Evolutionary conservation across 2,329 filamentous ascomycete species (phyloP).

Genomic region (Diplodia mutila): DNA sequence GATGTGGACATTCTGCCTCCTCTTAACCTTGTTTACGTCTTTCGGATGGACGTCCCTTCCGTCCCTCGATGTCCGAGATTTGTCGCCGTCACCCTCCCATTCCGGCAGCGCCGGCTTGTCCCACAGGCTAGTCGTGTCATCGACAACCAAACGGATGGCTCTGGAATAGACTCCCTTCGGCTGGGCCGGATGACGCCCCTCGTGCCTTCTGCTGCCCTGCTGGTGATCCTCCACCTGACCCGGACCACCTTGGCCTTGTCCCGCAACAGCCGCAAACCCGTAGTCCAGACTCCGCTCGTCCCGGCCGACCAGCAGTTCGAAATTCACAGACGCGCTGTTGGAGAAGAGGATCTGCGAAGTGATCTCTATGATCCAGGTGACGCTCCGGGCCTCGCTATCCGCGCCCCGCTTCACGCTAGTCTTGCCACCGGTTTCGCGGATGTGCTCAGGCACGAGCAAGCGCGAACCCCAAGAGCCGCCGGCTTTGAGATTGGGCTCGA

Average conservation of each 20-base stretch:
- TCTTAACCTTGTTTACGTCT: slow-evolving; percentile 43
- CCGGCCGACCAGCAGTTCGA: slow-evolving; percentile 81
- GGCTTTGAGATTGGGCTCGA: slow-evolving; percentile 95
- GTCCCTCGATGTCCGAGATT: slow-evolving; percentile 38
- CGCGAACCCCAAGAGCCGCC: slow-evolving; percentile 83
- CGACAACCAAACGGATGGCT: slow-evolving; percentile 75
- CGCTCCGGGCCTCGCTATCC: slow-evolving; percentile 55
- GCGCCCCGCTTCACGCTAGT: slow-evolving; percentile 43
- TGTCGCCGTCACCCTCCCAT: slow-evolving; percentile 48
- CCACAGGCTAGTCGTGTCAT: slow-evolving; percentile 90
- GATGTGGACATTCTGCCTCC: slow-evolving; percentile 80
- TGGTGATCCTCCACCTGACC: slow-evolving; percentile 79
- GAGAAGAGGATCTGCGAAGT: slow-evolving; percentile 95
- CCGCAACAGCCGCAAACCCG: slow-evolving; percentile 59
- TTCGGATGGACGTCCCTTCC: slow-evolving; percentile 26
- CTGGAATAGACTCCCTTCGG: slow-evolving; percentile 81
- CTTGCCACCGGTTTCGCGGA: slow-evolving; percentile 65
- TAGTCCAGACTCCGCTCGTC: slow-evolving; percentile 82
- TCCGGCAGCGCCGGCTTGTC: slow-evolving; percentile 83
- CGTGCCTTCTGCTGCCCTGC: slow-evolving; percentile 60
- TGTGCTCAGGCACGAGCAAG: slow-evolving; percentile 77
- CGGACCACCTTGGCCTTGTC: slow-evolving; percentile 55
- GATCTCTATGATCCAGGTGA: slow-evolving; percentile 89
- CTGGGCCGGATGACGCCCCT: slow-evolving; percentile 63
- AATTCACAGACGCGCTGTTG: slow-evolving; percentile 81